These are phyloP conservation scores for Eucalyptus grandis DNA, from an alignment of 345 rosid genomes.

Conservation along the genomic window DNA sequence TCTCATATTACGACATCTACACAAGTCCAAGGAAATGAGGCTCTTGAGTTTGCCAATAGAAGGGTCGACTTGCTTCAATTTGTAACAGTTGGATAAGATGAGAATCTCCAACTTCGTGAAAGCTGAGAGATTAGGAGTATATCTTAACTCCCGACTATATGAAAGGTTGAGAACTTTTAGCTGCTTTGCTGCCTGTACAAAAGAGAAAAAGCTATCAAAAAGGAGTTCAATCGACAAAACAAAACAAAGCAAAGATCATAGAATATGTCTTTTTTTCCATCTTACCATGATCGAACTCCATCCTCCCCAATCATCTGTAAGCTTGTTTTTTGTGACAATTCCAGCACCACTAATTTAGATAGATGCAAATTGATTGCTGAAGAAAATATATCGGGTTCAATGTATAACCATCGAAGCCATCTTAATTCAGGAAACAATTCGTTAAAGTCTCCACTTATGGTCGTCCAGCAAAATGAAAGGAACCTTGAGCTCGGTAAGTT, in stretches of 20 bases:
- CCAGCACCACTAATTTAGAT: no score
- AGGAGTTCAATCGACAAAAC: no score
- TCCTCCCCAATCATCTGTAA: no score
- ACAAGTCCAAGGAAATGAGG: neutral
- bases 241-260: neutral
- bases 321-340: no score
- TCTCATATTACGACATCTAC: no score
- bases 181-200: neutral
- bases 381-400: no score
- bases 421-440: neutral
- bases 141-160: neutral
- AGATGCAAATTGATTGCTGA: no score
- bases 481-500: neutral
- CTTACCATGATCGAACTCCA: no score
- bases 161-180: neutral
- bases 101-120: neutral
- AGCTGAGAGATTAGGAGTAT: neutral
- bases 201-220: neutral
- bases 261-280: no score
- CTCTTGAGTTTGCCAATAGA: neutral
- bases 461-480: neutral
- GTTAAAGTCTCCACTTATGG: neutral
- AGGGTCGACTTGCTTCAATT: neutral
- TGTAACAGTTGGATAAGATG: fast-evolving
- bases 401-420: neutral